phyloP scores from a whole-genome alignment of 2,329 filamentous ascomycete genomes.

The Escovopsis sp. region DNA sequence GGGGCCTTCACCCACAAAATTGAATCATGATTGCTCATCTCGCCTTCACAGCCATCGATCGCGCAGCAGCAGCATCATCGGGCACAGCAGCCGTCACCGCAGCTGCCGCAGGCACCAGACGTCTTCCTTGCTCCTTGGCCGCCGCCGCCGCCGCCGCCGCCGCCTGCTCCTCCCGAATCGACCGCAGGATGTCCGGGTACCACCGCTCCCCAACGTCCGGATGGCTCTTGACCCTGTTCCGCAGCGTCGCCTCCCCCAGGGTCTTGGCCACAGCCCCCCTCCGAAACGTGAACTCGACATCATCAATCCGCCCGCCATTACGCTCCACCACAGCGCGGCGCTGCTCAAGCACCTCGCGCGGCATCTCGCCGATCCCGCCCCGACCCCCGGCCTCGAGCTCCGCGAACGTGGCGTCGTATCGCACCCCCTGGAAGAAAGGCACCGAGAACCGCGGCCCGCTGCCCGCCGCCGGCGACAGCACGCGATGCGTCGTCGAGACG shows the following conservation, averaged over 20 bases:
- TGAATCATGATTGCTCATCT: slow-evolving; percentile 13
- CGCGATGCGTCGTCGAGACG: slow-evolving; percentile 66
- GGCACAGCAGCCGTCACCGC: slow-evolving; percentile 7
- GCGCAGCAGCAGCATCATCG: slow-evolving; percentile 6
- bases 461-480: slow-evolving; percentile 57
- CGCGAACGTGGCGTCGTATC: slow-evolving; percentile 64
- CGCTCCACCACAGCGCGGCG: slow-evolving; percentile 40
- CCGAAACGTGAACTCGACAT: slow-evolving; percentile 77
- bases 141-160: too few species aligned
- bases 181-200: slow-evolving; percentile 49
- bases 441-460: slow-evolving; percentile 62
- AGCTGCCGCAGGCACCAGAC: slow-evolving; percentile 12
- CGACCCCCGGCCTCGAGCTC: slow-evolving; percentile 48
- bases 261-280: slow-evolving; percentile 50
- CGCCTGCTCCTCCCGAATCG: slow-evolving; percentile 43
- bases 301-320: slow-evolving; percentile 46
- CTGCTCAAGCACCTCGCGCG: slow-evolving; percentile 46
- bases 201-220: slow-evolving; percentile 74
- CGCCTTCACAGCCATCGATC: slow-evolving; percentile 15
- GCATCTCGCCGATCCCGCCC: slow-evolving; percentile 43
- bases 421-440: slow-evolving; percentile 80
- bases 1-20: too few species aligned
- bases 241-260: slow-evolving; percentile 68
- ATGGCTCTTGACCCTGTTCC: slow-evolving; percentile 76
- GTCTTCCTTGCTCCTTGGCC: slow-evolving; percentile 12